Base-by-base conservation (phyloP, 2,329 filamentous ascomycete species). In the Tothia fuscella region DNA sequence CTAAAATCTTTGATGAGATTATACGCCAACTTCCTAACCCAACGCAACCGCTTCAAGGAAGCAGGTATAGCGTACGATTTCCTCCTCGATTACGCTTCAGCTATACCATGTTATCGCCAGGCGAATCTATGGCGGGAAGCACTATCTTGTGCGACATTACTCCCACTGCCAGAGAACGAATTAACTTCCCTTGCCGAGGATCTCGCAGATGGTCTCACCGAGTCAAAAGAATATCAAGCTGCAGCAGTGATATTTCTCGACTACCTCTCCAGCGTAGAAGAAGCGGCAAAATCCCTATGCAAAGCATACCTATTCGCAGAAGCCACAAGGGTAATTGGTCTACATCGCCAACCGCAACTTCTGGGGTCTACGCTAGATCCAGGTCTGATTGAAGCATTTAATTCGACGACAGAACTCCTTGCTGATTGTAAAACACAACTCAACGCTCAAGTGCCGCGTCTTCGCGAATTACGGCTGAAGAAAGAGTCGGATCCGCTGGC, bases 61-160 rank as follows among this genome's bases (percentile, higher is more conserved):
- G 89, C 91, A 14, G 91, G 85, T 5, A 73, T 95, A 50, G 82
- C 87, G 3, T 93, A 93, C 60, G 91, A 96, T 57, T 94, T 81
- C 16, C 77, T 98, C 7, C 65, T 68, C 10, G 76, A 88, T 56
- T 85, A 83, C 54, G 56, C 66, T 16, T 72, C 80, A 29, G 89
- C 91, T 7, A 87, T 82, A 46, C 74, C 78, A 53, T 84, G 83
- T 56, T 98, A 95, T 63, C 79, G 84, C 46, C 76, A 82, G 1
- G 85, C 85, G 1, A 83, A 86, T 29, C 73, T 83, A 62, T 98
- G 91, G 91, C 85, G 84, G 40, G 89, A 98, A 60, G 85, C 85
- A 19, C 76, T 98, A 37, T 85, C 82, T 51, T 77, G 77, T 35
- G 88, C 88, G 4, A 75, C 78, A 42, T 74, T 83, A 43, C 76